Conservation (phyloP, 805 yeast species). For the Starmerella bacillaris region DNA sequence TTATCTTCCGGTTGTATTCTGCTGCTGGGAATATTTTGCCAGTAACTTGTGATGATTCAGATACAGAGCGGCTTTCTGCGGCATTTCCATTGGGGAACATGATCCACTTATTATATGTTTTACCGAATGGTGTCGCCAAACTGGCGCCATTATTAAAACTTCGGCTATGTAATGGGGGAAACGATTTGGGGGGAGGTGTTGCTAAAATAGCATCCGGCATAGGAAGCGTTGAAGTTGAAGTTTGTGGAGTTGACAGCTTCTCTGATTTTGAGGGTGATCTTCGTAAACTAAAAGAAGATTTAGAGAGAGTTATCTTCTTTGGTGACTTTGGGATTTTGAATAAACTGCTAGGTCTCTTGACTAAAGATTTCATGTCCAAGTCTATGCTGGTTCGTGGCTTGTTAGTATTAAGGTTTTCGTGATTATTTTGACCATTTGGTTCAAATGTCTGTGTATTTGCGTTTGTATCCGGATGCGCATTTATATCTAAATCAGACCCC, state of each 20-base stretch:
- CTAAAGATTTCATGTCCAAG: too few relatives aligned
- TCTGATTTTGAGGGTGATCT: conserved; percentile 8
- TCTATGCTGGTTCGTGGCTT: too few relatives aligned
- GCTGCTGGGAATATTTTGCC: conserved; percentile 16
- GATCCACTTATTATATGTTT: conserved; percentile 6
- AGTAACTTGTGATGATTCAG: conserved; percentile 17
- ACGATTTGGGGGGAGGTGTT: not conserved
- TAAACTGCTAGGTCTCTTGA: not conserved
- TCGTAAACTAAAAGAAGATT: conserved; percentile 11
- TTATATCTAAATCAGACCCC: too few relatives aligned
- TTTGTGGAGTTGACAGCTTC: not conserved
- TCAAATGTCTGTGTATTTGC: too few relatives aligned
- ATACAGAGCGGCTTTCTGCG: conserved; percentile 14
- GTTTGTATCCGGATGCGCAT: too few relatives aligned
- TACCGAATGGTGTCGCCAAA: not conserved
- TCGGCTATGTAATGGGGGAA: not conserved
- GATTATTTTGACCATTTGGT: too few relatives aligned
- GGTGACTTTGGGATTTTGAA: conserved; percentile 10
- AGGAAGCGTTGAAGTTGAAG: not conserved
- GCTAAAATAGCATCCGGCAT: not conserved
- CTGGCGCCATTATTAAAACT: not conserved
- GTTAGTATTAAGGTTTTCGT: too few relatives aligned
- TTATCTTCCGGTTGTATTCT: conserved; percentile 17
- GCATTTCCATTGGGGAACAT: conserved; percentile 12
- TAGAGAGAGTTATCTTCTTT: conserved; percentile 7